phyloP scores from a whole-genome alignment of 139 green algal genomes.

The Chlamydomonas schloesseri region DNA sequence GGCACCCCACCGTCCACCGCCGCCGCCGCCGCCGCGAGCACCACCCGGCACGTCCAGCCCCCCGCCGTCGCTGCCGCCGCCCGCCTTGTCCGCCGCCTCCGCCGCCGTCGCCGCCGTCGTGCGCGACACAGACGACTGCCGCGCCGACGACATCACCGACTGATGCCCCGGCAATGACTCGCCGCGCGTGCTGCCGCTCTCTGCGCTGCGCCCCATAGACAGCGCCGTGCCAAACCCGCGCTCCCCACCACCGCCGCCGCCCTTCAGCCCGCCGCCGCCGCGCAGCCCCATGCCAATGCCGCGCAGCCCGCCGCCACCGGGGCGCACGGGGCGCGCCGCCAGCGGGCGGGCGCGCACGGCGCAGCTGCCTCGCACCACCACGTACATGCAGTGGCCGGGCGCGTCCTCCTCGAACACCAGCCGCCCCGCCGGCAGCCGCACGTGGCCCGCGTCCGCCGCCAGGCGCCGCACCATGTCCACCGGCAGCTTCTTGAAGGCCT shows the following conservation, averaged over 20 bases:
- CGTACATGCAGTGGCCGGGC: constrained; percentile 21
- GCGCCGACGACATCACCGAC: neutral
- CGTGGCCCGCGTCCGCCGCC: constrained; percentile 18
- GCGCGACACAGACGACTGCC: neutral
- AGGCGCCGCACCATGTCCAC: constrained; percentile 16
- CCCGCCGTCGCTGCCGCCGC: neutral
- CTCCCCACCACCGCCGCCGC: neutral
- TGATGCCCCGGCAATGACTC: neutral
- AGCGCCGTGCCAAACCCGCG: too few relatives aligned
- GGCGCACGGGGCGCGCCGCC: neutral
- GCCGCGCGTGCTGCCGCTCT: too few relatives aligned
- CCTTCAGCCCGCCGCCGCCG: neutral
- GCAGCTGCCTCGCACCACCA: constrained; percentile 47
- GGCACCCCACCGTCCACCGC: too few relatives aligned
- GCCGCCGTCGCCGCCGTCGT: neutral
- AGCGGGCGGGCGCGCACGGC: constrained; percentile 39
- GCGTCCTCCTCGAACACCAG: constrained; percentile 51
- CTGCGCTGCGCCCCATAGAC: too few relatives aligned
- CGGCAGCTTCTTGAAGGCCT: constrained; percentile 49
- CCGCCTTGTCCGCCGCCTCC: neutral
- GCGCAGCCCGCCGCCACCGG: neutral
- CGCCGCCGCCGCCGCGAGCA: neutral
- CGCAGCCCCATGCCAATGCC: neutral
- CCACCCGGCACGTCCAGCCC: neutral
- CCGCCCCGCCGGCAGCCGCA: constrained; percentile 23